Evolutionary conservation across 768 basidiomycete species (phyloP).

Genomic region (Lactarius sanguifluus): DNA sequence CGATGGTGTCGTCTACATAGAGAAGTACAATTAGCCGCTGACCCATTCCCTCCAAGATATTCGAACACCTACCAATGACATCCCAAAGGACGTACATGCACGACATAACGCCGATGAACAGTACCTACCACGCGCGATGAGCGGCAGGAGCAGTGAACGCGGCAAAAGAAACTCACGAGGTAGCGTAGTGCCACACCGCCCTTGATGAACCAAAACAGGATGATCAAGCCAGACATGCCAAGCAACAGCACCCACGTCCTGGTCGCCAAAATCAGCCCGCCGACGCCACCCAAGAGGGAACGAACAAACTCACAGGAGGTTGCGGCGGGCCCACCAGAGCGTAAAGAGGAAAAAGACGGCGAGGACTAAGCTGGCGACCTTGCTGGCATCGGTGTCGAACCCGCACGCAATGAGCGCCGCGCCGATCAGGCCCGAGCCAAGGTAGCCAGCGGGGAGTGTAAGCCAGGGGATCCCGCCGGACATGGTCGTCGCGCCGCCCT

Average conservation of each 20-base stretch:
- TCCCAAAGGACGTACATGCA: constrained; percentile 89
- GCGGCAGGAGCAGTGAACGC: background rate
- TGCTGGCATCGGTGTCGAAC: constrained; percentile 86
- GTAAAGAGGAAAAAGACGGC: constrained; percentile 87
- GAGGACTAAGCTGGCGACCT: constrained; percentile 75
- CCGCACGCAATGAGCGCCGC: constrained; percentile 85
- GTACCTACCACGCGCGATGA: constrained; percentile 45
- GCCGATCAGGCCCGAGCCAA: constrained; percentile 84
- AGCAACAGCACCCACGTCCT: constrained; percentile 80
- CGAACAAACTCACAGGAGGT: constrained; percentile 56
- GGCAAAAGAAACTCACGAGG: constrained; percentile 48
- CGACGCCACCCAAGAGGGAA: background rate
- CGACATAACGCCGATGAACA: constrained; percentile 87
- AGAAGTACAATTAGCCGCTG: background rate
- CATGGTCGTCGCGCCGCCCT: constrained; percentile 87
- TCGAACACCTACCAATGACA: constrained; percentile 58
- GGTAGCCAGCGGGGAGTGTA: constrained; percentile 83
- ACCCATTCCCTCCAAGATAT: background rate
- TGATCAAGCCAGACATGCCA: constrained; percentile 75
- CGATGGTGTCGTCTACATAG: constrained; percentile 72
- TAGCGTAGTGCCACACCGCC: constrained; percentile 75
- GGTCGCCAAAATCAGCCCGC: background rate
- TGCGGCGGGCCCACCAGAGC: constrained; percentile 82
- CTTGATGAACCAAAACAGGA: constrained; percentile 82
- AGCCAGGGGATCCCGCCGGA: constrained; percentile 80